These are phyloP conservation scores for Fraxinus angustifolia DNA, from an alignment of 305 asterid genomes.

Conservation along the genomic window DNA sequence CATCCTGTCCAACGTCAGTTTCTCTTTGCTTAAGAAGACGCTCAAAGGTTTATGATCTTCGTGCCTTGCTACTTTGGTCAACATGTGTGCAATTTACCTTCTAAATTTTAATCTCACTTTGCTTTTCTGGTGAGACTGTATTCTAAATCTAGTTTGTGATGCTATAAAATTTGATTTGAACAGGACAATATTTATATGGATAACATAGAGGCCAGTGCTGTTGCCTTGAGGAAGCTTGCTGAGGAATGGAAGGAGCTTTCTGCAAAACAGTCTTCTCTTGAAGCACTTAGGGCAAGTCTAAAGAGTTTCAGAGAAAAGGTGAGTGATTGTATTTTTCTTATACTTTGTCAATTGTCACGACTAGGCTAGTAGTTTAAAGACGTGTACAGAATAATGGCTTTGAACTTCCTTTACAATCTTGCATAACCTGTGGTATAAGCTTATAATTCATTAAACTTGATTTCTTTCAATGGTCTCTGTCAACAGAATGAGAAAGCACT, in stretches of 20 bases:
- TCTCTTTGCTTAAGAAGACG: not conserved
- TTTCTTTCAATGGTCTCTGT: constrained; percentile 8
- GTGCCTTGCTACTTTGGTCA: not conserved
- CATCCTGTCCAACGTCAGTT: not conserved
- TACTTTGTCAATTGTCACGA: not conserved
- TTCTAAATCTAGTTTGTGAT: not conserved
- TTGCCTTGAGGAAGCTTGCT: constrained; percentile 51
- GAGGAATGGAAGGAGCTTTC: constrained; percentile 56
- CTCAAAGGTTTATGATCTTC: not conserved
- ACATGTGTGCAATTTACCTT: not conserved
- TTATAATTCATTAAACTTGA: not conserved
- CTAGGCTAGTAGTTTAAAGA: not conserved
- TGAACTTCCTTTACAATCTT: not conserved
- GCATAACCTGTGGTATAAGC: not conserved
- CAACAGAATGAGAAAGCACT: constrained; percentile 64
- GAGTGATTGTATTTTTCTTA: constrained; percentile 1
- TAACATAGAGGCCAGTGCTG: constrained; percentile 63
- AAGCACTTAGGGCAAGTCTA: constrained; percentile 50
- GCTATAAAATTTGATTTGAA: constrained; percentile 14
- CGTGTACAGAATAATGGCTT: not conserved
- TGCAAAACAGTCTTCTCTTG: constrained; percentile 49
- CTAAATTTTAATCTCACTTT: constrained; percentile 1
- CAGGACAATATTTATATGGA: constrained; percentile 63
- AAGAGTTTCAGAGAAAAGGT: constrained; percentile 71
- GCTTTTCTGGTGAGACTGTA: not conserved